phyloP scores from a whole-genome alignment of 2,329 filamentous ascomycete species.

The Nigrospora osmanthi region DNA sequence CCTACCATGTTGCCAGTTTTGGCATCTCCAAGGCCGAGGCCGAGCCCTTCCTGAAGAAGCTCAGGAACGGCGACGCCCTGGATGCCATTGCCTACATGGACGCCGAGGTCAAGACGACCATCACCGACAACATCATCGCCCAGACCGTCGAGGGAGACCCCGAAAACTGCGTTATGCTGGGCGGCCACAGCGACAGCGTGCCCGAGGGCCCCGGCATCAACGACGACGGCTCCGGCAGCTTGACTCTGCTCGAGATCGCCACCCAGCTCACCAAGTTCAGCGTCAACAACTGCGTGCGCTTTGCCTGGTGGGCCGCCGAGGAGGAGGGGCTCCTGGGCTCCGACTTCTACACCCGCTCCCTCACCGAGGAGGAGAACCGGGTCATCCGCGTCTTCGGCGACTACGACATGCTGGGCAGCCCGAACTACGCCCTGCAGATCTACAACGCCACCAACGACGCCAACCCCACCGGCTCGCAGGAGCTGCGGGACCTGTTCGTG shows the following conservation, averaged over 20 bases:
- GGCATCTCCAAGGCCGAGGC: slow-evolving; percentile 56
- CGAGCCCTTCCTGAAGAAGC: slow-evolving; percentile 41
- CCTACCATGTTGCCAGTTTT: slow-evolving; percentile 59
- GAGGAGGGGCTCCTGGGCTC: slow-evolving; percentile 60
- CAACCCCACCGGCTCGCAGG: slow-evolving; percentile 63
- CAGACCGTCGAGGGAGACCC: slow-evolving; percentile 51
- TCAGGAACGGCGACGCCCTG: slow-evolving; percentile 42
- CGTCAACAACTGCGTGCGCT: slow-evolving; percentile 59
- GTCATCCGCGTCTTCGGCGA: slow-evolving; percentile 62
- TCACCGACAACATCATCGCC: slow-evolving; percentile 53
- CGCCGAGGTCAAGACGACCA: slow-evolving; percentile 43
- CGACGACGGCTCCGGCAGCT: slow-evolving; percentile 64
- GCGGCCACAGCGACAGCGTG: slow-evolving; percentile 57
- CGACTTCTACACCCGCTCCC: slow-evolving; percentile 49
- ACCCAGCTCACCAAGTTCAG: slow-evolving; percentile 47
- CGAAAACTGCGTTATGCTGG: slow-evolving; percentile 58
- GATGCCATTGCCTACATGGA: slow-evolving; percentile 53
- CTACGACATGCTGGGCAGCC: slow-evolving; percentile 63
- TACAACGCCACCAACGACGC: slow-evolving; percentile 65
- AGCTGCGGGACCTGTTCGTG: slow-evolving; percentile 60
- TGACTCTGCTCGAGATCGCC: slow-evolving; percentile 55
- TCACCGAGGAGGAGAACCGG: slow-evolving; percentile 49
- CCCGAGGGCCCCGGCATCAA: slow-evolving; percentile 65
- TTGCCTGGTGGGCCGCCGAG: slow-evolving; percentile 62
- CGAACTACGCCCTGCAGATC: slow-evolving; percentile 59